Base-by-base conservation (phyloP, 2,329 filamentous ascomycete genomes). In the Cryphonectria nitschkei region DNA sequence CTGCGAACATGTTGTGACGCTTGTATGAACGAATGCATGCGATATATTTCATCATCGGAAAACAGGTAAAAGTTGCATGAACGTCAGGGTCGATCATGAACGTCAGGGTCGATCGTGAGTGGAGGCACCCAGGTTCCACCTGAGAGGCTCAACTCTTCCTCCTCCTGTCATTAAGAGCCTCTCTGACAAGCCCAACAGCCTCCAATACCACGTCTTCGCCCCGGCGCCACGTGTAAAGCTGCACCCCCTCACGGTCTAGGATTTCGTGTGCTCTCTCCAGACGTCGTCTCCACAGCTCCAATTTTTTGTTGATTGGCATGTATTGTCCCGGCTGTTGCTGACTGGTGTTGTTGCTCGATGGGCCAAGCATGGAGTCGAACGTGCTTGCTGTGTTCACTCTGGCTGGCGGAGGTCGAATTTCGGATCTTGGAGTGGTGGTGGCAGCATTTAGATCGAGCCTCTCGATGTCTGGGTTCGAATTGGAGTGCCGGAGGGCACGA, bases 201-300 rank as follows among this genome's bases (percentile, higher is more conserved):
- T 93, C 90, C 0, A 84, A 83, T 69, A 88, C 84, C 9, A 93
- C 91, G 81, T 96, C 93, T 39, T 85, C 83, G 0, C 93, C 93
- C 14, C 86, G 87, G 58, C 91, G 85, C 93, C 93, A 96, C 29
- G 87, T 93, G 73, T 92, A 88, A 50, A 96, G 78, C 74, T 86
- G 82, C 0, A 96, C 91, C 4, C 91, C 91, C 54, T 89, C 83
- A 6, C 84, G 82, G n/a, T 88, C 87, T 13, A 95, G 83, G 54
- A 83, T 80, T 58, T 84, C 82, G 73, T 92, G 89, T 3, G 93
- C 92, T 61, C 88, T 83, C 58, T 86, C 86, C 82, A 93, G 88
- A 56, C 93, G 83, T 69, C 90, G 86, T 73, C 86, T 84, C 93
- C 93, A 96, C 64, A 94, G 77, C 72, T 91, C 90, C 69, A 94